phyloP scores from a whole-genome alignment of 176 grass and related monocot genomes.

The Dendrocalamus sinicus region DNA sequence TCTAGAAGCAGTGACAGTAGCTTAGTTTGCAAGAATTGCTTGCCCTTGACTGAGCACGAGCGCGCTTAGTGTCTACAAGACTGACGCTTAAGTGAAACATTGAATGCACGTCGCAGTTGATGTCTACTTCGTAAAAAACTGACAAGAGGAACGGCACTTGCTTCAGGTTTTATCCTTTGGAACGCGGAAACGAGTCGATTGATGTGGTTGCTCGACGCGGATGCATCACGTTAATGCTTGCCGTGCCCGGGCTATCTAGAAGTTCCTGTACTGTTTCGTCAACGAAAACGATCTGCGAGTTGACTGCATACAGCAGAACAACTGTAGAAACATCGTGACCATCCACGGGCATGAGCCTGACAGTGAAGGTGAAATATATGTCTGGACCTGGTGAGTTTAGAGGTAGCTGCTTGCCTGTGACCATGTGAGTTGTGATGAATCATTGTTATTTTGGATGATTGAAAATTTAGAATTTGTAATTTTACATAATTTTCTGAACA shows the following conservation, averaged over 20 bases:
- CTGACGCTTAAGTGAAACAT: not conserved
- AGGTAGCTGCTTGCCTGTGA: not conserved
- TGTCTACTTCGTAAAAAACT: not conserved
- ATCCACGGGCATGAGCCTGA: not conserved
- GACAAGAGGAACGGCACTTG: not conserved
- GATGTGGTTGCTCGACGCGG: not conserved
- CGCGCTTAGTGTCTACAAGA: not conserved
- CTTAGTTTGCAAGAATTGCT: not conserved
- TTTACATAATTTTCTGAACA: too few relatives aligned
- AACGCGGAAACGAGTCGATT: not conserved
- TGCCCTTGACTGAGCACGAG: not conserved
- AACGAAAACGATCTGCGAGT: slow-evolving; percentile 1
- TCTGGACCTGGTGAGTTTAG: not conserved
- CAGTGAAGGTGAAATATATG: not conserved
- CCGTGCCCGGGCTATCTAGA: not conserved
- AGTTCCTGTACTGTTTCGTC: not conserved
- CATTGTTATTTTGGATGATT: too few relatives aligned
- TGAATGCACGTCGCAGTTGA: not conserved
- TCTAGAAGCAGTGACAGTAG: not conserved
- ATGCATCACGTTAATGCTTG: not conserved
- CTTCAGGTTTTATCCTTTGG: not conserved
- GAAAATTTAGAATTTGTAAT: too few relatives aligned
- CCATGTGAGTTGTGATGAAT: too few relatives aligned
- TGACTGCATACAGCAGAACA: not conserved
- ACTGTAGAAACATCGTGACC: not conserved